A percentile compares a stretch with the other conserved stretches of the same genome.
These are phyloP conservation scores for Tricholoma hemisulphureum DNA, from an alignment of 768 basidiomycete genomes.

Conservation along the genomic window DNA sequence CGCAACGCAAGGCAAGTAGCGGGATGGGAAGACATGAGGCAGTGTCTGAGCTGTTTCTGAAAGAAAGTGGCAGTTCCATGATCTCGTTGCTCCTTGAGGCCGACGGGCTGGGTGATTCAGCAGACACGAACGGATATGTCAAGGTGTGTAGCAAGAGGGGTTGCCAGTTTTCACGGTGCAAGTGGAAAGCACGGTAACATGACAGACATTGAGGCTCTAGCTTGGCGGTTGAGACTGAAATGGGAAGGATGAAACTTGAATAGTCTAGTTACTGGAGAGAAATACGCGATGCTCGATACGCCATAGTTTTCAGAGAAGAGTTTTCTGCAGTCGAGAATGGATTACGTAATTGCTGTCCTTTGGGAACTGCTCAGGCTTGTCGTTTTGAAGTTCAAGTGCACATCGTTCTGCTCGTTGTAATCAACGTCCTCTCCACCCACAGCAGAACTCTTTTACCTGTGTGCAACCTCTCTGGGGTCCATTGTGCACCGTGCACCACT, in stretches of 20 bases:
- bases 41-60: not conserved
- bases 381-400: not conserved
- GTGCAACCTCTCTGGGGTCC: not conserved
- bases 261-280: not conserved
- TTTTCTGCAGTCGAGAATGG: not conserved
- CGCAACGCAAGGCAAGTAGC: not conserved
- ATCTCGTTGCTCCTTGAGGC: not conserved
- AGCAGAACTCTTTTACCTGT: not conserved
- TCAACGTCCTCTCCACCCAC: not conserved
- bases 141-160: not conserved
- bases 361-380: not conserved
- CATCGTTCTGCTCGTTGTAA: not conserved
- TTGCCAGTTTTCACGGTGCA: not conserved
- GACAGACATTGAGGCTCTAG: not conserved
- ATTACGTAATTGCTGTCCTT: conserved; percentile 2
- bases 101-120: not conserved
- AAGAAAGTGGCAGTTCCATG: not conserved
- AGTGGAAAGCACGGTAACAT: not conserved
- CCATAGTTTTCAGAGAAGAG: not conserved
- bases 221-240: not conserved
- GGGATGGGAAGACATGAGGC: not conserved
- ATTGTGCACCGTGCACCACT: too few relatives aligned
- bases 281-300: not conserved
- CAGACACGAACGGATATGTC: not conserved
- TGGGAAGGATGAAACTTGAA: not conserved